Evolutionary conservation across 352 stramenopile genomes (phyloP).

Genomic region (Phytopythium sindhum): DNA sequence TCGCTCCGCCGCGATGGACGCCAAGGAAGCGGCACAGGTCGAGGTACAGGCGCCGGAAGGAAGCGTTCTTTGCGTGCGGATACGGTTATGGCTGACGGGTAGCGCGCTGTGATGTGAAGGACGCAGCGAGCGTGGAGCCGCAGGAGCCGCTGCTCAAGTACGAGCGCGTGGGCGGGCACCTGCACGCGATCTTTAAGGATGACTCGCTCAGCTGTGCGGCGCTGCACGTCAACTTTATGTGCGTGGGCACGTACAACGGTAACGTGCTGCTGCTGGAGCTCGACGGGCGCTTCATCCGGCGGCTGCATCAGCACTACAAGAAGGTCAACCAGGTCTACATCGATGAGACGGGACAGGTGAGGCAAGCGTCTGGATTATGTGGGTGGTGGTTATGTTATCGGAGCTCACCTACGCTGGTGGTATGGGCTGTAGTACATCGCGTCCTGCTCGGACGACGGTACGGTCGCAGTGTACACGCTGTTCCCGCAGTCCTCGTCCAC

Average conservation of each 20-base stretch:
- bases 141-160: constrained; percentile 84
- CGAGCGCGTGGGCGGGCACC: constrained; percentile 79
- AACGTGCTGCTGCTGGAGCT: constrained; percentile 80
- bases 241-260: constrained; percentile 71
- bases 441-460: constrained; percentile 83
- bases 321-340: constrained; percentile 86
- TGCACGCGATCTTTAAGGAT: constrained; percentile 85
- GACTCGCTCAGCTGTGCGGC: constrained; percentile 81
- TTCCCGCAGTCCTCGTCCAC: constrained; percentile 31
- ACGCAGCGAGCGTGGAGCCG: neutral
- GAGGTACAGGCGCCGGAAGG: neutral
- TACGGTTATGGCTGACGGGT: neutral
- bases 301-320: constrained; percentile 85
- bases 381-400: neutral
- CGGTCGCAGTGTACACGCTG: constrained; percentile 75
- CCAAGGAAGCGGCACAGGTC: neutral
- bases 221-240: constrained; percentile 79
- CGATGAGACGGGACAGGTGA: constrained; percentile 70
- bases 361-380: neutral
- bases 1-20: neutral
- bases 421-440: constrained; percentile 57
- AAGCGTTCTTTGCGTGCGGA: neutral
- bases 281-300: constrained; percentile 71
- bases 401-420: neutral
- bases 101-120: neutral